Conservation (phyloP, 805 yeast species). For the Schwanniomyces occidentalis region DNA sequence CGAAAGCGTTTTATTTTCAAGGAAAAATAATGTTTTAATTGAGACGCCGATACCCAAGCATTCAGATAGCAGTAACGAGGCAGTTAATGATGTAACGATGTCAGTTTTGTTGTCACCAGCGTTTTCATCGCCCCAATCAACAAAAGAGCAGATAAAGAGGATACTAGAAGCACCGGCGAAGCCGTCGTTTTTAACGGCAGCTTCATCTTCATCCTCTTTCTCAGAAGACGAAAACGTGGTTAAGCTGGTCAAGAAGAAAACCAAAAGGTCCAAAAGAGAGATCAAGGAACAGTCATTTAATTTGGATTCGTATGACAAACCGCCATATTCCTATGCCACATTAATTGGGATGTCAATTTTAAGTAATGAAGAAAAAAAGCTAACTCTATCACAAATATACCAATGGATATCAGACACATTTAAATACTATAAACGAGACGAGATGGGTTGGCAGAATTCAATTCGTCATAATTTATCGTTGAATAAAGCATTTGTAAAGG, state of each 20-base stretch:
- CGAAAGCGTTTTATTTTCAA: conserved; percentile 19
- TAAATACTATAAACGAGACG: conserved; percentile 76
- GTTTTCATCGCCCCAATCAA: conserved; percentile 49
- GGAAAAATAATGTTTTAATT: conserved; percentile 9
- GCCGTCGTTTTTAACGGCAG: conserved; percentile 9
- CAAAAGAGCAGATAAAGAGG: conserved; percentile 2
- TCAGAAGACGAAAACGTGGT: conserved; percentile 18
- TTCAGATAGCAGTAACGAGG: conserved; percentile 7
- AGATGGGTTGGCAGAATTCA: conserved; percentile 97
- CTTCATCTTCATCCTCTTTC: conserved; percentile 15
- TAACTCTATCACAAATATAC: conserved; percentile 68
- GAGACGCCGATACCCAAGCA: conserved; percentile 9
- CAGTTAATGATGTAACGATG: conserved; percentile 6
- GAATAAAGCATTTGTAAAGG: conserved; percentile 89
- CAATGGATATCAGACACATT: conserved; percentile 89
- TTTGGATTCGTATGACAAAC: conserved; percentile 66
- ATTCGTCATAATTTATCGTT: conserved; percentile 91
- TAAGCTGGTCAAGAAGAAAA: conserved; percentile 37
- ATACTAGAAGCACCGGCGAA: conserved; percentile 12
- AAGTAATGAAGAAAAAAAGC: conserved; percentile 58
- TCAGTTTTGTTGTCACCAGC: conserved; percentile 39
- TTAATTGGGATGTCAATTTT: conserved; percentile 91
- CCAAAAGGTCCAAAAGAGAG: conserved; percentile 28
- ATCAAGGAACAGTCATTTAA: conserved; percentile 35
- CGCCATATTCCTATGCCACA: conserved; percentile 93